Evolutionary conservation across 1,139 yeast species (phyloP).

Genomic region (Yamadazyma pseudoaaseri): DNA sequence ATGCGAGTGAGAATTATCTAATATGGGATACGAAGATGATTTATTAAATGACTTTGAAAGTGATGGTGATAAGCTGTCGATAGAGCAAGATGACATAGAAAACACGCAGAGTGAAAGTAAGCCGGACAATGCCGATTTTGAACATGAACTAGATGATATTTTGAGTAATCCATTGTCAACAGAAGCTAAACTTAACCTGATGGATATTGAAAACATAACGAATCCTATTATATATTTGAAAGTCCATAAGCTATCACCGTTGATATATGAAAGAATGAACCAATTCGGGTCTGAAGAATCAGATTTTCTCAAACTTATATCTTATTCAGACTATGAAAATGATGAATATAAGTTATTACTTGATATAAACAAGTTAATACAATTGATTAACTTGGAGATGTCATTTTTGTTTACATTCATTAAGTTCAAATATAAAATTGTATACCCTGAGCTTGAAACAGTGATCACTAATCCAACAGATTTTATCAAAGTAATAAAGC

Average conservation of each 20-base stretch:
- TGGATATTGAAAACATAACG: constrained; percentile 17
- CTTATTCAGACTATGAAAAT: constrained; percentile 31
- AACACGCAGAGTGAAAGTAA: neutral
- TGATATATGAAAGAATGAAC: constrained; percentile 22
- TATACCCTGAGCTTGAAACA: constrained; percentile 72
- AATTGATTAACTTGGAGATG: constrained; percentile 59
- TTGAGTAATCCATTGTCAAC: constrained; percentile 10
- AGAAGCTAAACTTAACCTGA: constrained; percentile 12
- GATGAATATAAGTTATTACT: constrained; percentile 51
- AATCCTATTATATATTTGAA: constrained; percentile 22
- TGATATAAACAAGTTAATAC: constrained; percentile 54
- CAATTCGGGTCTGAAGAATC: constrained; percentile 24
- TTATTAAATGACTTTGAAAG: constrained; percentile 34
- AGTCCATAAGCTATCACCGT: constrained; percentile 26
- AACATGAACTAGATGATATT: constrained; percentile 9
- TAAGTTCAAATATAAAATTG: constrained; percentile 51
- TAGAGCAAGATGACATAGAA: constrained; percentile 1
- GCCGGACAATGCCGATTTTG: neutral
- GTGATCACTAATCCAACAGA: constrained; percentile 64
- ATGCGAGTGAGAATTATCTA: constrained; percentile 1
- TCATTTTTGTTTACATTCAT: constrained; percentile 48
- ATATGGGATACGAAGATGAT: constrained; percentile 33
- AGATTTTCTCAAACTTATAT: constrained; percentile 35
- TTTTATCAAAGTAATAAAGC: constrained; percentile 53
- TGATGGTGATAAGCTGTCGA: constrained; percentile 9